Conservation (phyloP, 164 flowering plant species). For the Cinnamomum chago region DNA sequence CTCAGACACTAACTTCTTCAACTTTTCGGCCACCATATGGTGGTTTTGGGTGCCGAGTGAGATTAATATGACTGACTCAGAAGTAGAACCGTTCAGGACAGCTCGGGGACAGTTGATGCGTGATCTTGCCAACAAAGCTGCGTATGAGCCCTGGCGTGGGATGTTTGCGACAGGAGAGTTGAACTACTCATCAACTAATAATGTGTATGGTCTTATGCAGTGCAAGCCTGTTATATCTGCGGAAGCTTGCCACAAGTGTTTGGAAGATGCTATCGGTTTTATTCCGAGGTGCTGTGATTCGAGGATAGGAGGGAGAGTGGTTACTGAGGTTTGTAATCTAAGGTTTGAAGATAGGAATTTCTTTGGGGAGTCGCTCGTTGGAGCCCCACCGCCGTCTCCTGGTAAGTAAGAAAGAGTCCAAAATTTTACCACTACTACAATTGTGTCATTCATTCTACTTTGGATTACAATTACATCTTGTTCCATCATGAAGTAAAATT, state of each 20-base stretch:
- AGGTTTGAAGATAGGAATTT: slow-evolving; percentile 10
- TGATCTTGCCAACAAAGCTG: neutral
- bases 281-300: neutral
- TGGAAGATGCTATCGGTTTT: neutral
- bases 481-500: too few species aligned
- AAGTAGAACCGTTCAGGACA: neutral
- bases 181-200: neutral
- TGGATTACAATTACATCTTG: too few species aligned
- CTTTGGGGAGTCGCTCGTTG: too few species aligned
- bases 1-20: slow-evolving; percentile 8
- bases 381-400: too few species aligned
- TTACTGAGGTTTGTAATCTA: slow-evolving; percentile 5
- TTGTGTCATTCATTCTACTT: too few species aligned
- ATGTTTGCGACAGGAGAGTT: slow-evolving; percentile 6
- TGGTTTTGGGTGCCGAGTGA: neutral
- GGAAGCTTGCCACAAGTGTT: slow-evolving; percentile 3
- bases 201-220: slow-evolving; percentile 14
- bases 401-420: too few species aligned
- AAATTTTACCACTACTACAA: too few species aligned
- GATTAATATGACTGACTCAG: neutral
- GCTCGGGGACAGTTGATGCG: neutral
- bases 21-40: too few species aligned
- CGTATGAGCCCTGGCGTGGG: neutral
- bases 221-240: slow-evolving; percentile 19
- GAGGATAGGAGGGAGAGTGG: slow-evolving; percentile 3